Evolutionary conservation across 768 basidiomycete genomes (phyloP), one percentile per base, ranked within the genome.

Genomic region (Rhodotorula sphaerocarpa): DNA sequence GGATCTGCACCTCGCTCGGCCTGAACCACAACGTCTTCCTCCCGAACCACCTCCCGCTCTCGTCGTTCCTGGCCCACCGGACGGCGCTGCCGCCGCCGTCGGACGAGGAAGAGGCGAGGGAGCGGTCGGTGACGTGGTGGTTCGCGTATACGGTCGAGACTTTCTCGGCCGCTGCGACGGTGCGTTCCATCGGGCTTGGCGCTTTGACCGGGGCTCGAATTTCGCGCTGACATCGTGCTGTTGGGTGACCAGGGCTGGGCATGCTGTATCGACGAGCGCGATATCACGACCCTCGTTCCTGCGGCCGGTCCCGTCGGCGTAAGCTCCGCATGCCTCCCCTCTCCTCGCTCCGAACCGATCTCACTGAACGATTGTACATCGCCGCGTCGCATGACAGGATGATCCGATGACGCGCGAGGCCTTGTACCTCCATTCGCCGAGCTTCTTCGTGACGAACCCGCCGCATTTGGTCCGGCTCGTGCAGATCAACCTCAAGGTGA

Each of bases 371-470:
- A n/a, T n/a, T n/a, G n/a, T n/a, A n/a, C n/a, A n/a, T n/a, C n/a
- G n/a, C n/a, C n/a, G n/a, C n/a, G n/a, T n/a, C n/a, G n/a, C n/a
- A n/a, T n/a, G n/a, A 23, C 54, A 55, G 44, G n/a, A 25, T 33
- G 54, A 57, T 46, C 47, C 57, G 4, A 14, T 23, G 4, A 47
- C 57, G 2, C 47, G 39, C 39, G 57, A 50, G 28, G 28, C 36
- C 21, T 53, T 67, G 2, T 67, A 63, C 39, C 47, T 67, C 12
- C 62, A 63, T n/a, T 47, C 41, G n/a, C 57, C 66, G 10, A 43
- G 45, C 41, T 67, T 67, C 53, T 64, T 67, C 62, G 33, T 51
- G 25, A 41, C 62, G 4, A 63, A 67, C 48, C 51, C 66, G 41
- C 53, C 61, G 15, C 57, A 56, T 30, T 57, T 67, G 20, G 66